phyloP scores from a whole-genome alignment of 306 rosid genomes.

The Clitoria ternatea region DNA sequence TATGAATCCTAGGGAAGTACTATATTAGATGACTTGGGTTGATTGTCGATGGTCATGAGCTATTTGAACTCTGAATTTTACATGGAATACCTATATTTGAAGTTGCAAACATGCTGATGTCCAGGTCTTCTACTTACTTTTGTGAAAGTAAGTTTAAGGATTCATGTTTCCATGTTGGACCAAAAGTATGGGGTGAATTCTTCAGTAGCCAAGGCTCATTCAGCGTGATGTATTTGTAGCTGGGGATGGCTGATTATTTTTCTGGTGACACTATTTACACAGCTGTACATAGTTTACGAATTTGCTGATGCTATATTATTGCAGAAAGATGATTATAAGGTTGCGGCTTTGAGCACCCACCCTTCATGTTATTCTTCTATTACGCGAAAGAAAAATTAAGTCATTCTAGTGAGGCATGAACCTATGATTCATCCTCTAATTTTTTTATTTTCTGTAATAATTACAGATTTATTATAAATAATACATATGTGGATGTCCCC shows the following conservation, averaged over 20 bases:
- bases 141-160: conserved; percentile 9
- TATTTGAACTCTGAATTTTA: background rate
- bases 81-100: background rate
- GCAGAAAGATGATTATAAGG: background rate
- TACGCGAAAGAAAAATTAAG: background rate
- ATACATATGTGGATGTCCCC: background rate
- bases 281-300: background rate
- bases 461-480: background rate
- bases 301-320: background rate
- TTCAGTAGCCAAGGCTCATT: background rate
- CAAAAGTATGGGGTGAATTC: background rate
- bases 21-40: background rate
- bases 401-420: background rate
- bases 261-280: background rate
- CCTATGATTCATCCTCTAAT: background rate
- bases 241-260: background rate
- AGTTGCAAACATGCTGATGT: conserved; percentile 10
- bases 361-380: background rate
- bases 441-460: background rate
- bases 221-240: background rate
- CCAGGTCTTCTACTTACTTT: conserved; percentile 4
- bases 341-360: background rate
- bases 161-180: conserved; percentile 11
- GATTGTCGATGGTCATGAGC: conserved; percentile 6
- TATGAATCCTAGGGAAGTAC: background rate